Conservation (phyloP, 805 yeast species). For the Ogataea ganodermae region DNA sequence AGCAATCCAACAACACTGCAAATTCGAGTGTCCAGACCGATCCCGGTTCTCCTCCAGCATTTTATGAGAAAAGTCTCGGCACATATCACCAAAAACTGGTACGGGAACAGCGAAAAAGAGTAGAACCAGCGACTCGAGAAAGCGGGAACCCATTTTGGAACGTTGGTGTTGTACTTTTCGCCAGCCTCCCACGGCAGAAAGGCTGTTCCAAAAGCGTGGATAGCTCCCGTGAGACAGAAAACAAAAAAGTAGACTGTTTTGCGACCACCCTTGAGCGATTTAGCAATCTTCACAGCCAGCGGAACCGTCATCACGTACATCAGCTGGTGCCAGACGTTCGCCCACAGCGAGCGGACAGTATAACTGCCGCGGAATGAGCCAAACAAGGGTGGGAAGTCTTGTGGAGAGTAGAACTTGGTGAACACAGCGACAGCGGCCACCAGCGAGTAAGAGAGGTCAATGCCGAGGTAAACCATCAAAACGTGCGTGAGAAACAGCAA, state of each 20-base stretch:
- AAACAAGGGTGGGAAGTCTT: slow-evolving; percentile 7
- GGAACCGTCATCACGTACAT: slow-evolving; percentile 5
- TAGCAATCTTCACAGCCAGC: not conserved
- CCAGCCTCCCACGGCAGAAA: slow-evolving; percentile 3
- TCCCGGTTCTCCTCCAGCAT: not conserved
- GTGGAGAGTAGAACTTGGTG: not conserved
- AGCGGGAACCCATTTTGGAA: slow-evolving; percentile 5
- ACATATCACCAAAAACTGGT: not conserved
- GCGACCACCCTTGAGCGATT: not conserved
- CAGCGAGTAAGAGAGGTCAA: not conserved
- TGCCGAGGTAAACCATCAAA: not conserved
- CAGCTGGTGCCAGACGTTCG: slow-evolving; percentile 12
- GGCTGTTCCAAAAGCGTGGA: slow-evolving; percentile 3
- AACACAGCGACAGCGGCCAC: not conserved
- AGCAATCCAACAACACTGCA: not conserved
- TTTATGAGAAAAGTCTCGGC: not conserved
- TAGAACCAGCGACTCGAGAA: slow-evolving; percentile 6
- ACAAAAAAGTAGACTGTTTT: slow-evolving; percentile 1
- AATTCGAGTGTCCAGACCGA: not conserved
- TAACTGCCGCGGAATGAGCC: not conserved
- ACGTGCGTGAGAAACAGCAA: not conserved
- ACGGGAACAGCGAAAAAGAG: slow-evolving; percentile 5
- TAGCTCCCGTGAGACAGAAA: slow-evolving; percentile 7
- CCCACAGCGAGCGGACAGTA: slow-evolving; percentile 9
- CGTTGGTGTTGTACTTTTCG: slow-evolving; percentile 5